These are phyloP conservation scores for Aquilaria yunnanensis DNA, from an alignment of 345 rosid genomes.

Conservation along the genomic window DNA sequence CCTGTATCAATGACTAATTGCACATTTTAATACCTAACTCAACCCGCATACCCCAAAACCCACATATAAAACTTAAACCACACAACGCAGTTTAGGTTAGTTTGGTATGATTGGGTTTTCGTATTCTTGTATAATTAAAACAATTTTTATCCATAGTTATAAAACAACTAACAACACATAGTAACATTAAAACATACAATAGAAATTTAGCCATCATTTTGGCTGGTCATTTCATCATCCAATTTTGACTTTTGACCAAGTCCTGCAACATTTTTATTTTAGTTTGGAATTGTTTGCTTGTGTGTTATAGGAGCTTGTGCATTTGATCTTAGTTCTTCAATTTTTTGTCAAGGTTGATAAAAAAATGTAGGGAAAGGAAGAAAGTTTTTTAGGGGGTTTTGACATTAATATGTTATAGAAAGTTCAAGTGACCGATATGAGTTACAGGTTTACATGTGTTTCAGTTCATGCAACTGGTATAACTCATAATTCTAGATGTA, in stretches of 20 bases:
- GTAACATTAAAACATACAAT: no score
- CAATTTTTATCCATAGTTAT: no score
- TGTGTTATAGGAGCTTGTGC: not conserved
- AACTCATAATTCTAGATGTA: no score
- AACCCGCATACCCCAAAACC: no score
- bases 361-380: constrained; percentile 61
- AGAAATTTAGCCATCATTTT: constrained; percentile 50
- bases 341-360: not conserved
- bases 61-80: no score
- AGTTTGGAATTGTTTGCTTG: not conserved
- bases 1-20: no score
- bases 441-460: not conserved
- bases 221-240: constrained; percentile 36
- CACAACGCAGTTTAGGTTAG: no score
- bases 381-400: constrained; percentile 83
- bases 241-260: not conserved
- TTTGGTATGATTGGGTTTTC: no score
- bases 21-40: no score
- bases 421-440: constrained; percentile 66
- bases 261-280: not conserved
- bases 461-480: no score
- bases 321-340: not conserved
- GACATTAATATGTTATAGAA: constrained; percentile 77
- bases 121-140: no score
- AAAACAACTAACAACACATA: no score